A percentile compares a stretch with the other conserved stretches of the same genome.
phyloP scores from a whole-genome alignment of 2,329 filamentous ascomycete genomes.

The Microcyclospora tardicrescens region DNA sequence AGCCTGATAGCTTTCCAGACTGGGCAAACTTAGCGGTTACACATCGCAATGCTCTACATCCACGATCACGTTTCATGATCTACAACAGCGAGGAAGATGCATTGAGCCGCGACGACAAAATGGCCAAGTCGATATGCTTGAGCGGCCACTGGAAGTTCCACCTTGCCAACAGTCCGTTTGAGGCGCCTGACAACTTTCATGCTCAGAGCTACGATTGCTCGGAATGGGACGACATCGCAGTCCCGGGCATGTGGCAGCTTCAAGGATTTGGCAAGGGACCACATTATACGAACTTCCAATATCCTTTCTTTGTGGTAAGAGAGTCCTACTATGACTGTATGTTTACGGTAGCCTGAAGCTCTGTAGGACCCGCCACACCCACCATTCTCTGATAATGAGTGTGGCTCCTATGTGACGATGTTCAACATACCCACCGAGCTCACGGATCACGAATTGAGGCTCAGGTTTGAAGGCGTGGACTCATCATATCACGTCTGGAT shows the following conservation, averaged over 20 bases:
- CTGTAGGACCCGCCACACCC: slow-evolving; percentile 48
- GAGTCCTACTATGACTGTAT: no score
- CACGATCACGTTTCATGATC: slow-evolving; percentile 44
- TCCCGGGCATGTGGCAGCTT: slow-evolving; percentile 55
- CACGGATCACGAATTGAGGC: slow-evolving; percentile 42
- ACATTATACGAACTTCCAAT: slow-evolving; percentile 57
- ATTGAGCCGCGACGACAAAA: slow-evolving; percentile 26
- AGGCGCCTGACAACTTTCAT: slow-evolving; percentile 25
- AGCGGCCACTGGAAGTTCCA: slow-evolving; percentile 29
- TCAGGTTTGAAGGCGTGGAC: slow-evolving; percentile 61
- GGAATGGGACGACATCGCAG: slow-evolving; percentile 41
- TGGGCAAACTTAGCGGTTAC: slow-evolving; percentile 50
- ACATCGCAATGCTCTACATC: slow-evolving; percentile 46
- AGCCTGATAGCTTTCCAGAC: slow-evolving; percentile 30
- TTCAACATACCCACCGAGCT: slow-evolving; percentile 39
- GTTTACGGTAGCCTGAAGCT: slow-evolving; percentile 28
- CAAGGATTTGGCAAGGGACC: slow-evolving; percentile 51
- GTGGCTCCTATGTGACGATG: slow-evolving; percentile 46
- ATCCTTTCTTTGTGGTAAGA: slow-evolving; percentile 30
- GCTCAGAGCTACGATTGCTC: slow-evolving; percentile 18
- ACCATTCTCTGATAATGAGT: slow-evolving; percentile 47
- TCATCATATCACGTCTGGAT: slow-evolving; percentile 58
- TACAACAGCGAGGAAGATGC: slow-evolving; percentile 40
- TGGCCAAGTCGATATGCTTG: slow-evolving; percentile 20
- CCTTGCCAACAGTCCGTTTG: slow-evolving; percentile 23